Base-by-base conservation (phyloP, 2,329 filamentous ascomycete species). In the Cryphonectria nitschkei region DNA sequence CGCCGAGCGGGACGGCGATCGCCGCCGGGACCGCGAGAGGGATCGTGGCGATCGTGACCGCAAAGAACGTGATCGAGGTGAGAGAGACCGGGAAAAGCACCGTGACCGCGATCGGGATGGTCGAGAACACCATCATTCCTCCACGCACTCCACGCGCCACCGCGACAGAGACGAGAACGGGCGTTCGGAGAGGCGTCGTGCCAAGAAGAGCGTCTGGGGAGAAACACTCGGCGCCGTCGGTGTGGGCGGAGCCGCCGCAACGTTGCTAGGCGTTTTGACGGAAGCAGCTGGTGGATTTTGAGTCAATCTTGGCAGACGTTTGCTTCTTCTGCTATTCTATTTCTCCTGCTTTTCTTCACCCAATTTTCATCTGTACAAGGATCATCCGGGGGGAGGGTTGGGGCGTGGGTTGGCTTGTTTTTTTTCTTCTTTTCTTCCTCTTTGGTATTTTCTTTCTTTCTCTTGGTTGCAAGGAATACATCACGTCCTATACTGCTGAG, bases 191-290 rank as follows among this genome's bases (percentile, higher is more conserved):
- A 73, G 78, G 7, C 80, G 80, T 2, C 69, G 76, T 0, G 77
- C 77, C n/a, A 82, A 79, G 75, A 84, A 82, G 76, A 85, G 82
- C 75, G 81, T 80, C 16, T 85, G 84, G 78, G 84, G 85, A 64
- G 87, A 88, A 73, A 85, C 87, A 22, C 81, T 90, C 4, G 84
- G 85, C 1, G 87, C 86, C 0, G 88, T 87, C 6, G 86, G 88
- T 0, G 86, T 91, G 41, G 88, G 88, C 4, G 87, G 88, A 13
- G 88, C 88, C 0, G 88, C 89, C 0, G 87, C 85, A 2, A 89
- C 87, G 68, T 78, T 90, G 72, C 75, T 90, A 62, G 85, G 85
- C 68, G 87, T 90, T 1, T 78, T 90, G 43, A 84, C 86, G 4
- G 87, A 90, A 76, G 88, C 88, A 37, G 87, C 87, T 8, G 74